phyloP scores from a whole-genome alignment of 2,329 filamentous ascomycete genomes.

The Talaromyces sp. region DNA sequence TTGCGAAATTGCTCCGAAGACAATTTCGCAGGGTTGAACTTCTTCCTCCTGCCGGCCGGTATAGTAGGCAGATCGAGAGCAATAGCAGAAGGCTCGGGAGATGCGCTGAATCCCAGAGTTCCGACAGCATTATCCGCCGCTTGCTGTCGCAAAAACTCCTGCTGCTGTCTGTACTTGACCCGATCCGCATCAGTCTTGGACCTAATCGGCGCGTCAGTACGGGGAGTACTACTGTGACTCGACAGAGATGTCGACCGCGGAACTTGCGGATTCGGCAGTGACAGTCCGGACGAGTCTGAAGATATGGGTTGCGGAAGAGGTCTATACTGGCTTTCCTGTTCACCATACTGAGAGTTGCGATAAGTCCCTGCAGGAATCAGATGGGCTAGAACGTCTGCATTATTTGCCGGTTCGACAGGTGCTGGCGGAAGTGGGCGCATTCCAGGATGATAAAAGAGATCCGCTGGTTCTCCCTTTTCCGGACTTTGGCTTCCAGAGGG shows the following conservation, averaged over 20 bases:
- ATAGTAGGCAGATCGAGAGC: slow-evolving; percentile 81
- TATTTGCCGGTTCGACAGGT: slow-evolving; percentile 56
- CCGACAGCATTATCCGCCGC: slow-evolving; percentile 27
- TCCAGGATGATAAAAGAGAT: slow-evolving; percentile 91
- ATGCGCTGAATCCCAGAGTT: slow-evolving; percentile 52
- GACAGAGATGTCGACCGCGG: slow-evolving; percentile 79
- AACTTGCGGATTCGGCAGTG: slow-evolving; percentile 50
- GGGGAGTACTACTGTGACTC: slow-evolving; percentile 76
- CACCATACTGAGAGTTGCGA: slow-evolving; percentile 42
- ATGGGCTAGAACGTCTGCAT: slow-evolving; percentile 45
- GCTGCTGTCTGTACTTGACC: slow-evolving; percentile 53
- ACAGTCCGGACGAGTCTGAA: slow-evolving; percentile 54
- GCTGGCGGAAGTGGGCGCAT: slow-evolving; percentile 66
- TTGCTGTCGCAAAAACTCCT: slow-evolving; percentile 54
- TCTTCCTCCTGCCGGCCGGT: slow-evolving; percentile 73
- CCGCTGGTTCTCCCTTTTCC: slow-evolving; percentile 71
- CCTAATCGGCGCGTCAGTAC: slow-evolving; percentile 75
- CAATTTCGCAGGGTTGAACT: slow-evolving; percentile 82
- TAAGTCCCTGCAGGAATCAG: slow-evolving; percentile 61
- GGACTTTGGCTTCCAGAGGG: slow-evolving; percentile 63
- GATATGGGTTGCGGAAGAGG: slow-evolving; percentile 38
- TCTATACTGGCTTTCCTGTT: slow-evolving; percentile 34
- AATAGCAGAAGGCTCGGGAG: slow-evolving; percentile 49
- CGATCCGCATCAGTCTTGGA: slow-evolving; percentile 91
- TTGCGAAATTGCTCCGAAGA: slow-evolving; percentile 76